Evolutionary conservation across 176 grass and related monocot species (phyloP).

Genomic region (Aegilops tauschii): DNA sequence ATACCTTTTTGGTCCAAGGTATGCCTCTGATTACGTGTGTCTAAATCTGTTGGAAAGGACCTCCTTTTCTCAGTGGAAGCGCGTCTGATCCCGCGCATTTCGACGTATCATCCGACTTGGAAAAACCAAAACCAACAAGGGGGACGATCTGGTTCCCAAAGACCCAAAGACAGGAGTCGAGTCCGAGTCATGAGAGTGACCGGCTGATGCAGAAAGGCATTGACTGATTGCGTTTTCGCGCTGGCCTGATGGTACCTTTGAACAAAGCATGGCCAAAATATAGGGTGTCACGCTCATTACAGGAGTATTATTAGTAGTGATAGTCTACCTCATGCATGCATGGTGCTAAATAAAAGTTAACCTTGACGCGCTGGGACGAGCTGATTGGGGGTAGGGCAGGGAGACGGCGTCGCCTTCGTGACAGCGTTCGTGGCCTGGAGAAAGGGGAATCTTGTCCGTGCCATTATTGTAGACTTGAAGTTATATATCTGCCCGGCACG

Average conservation of each 20-base stretch:
- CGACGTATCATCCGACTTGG: background rate
- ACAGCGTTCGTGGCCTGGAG: background rate
- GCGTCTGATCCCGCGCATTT: background rate
- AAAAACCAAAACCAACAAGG: background rate
- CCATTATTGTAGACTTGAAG: background rate
- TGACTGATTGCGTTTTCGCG: constrained; percentile 17
- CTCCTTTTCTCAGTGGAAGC: background rate
- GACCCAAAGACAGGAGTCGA: constrained; percentile 34
- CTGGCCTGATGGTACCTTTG: constrained; percentile 27
- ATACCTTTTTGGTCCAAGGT: constrained; percentile 5
- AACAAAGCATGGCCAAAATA: background rate
- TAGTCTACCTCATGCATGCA: background rate
- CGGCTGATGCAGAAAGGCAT: constrained; percentile 2
- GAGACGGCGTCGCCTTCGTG: background rate
- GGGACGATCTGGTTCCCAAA: constrained; percentile 2
- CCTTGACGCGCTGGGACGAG: background rate
- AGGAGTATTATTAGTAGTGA: background rate
- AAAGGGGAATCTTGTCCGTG: constrained; percentile 1
- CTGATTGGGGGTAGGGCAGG: background rate
- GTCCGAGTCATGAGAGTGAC: constrained; percentile 20
- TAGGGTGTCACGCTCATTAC: background rate
- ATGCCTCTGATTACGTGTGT: background rate
- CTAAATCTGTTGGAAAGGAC: background rate
- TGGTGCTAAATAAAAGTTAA: background rate
- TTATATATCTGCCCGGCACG: background rate